Base-by-base conservation (phyloP, 345 rosid species). In the Chamaenerion angustifolium region DNA sequence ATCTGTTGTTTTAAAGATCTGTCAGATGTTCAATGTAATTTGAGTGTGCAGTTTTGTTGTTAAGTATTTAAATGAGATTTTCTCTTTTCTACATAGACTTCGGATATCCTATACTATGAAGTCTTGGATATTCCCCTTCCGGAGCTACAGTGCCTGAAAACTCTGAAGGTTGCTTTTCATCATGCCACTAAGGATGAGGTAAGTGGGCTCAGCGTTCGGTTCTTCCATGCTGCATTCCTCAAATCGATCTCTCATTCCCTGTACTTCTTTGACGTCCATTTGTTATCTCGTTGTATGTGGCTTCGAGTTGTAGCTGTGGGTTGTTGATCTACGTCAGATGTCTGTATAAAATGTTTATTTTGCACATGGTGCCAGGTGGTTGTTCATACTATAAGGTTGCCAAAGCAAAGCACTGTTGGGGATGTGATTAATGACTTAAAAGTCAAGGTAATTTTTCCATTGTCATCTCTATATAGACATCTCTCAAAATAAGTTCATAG, bases 51-150 rank as follows among this genome's bases (percentile, higher is more conserved):
- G 17, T 56, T 4, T 11, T 40, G 12, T 14, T 57, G 59, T 37
- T 47, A 59, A 55, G 50, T 64, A 54, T 54, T 31, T 12, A 3
- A 23, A 17, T 7, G 25, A 4, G 12, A 16, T 25, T 27, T 59
- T 45, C 25, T 71, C 8, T 43, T 54, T 45, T 68, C 53, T 31
- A 57, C 67, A 31, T 31, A 82, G 92, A 69, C 75, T 41, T 75
- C 86, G 37, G 92, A 82, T 72, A 77, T 79, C 55, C 61, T 82
- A 56, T 82, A 82, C 49, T 82, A 74, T 64, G 92, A 82, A 69
- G 80, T 82, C 15, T 63, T 82, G 75, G 86, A 79, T 58, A 79
- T 82, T 58, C 86, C 92, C 52, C 74, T 82, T 52, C 86, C 92
- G 43, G 92, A 82, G 69, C 72, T 82, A 45, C 81, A 82, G 70